Percentiles rank a stretch among this genome's conserved stretches.
Conservation (phyloP, 345 rosid genomes). For the Aethionema arabicum region DNA sequence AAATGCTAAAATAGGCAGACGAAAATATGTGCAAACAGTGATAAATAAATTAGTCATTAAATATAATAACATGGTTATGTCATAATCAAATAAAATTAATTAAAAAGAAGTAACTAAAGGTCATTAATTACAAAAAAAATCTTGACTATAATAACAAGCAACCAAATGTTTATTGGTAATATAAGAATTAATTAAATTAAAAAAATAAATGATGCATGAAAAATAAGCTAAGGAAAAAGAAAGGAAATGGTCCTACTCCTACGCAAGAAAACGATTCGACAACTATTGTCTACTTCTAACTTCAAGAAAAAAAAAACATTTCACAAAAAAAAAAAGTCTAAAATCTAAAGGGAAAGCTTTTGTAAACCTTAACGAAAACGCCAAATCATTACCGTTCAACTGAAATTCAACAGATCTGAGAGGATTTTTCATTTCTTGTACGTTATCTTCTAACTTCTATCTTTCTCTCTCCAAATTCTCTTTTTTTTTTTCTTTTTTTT, state of each 20-base stretch:
- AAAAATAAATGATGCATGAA: conserved; percentile 21
- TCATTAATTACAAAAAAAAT: conserved; percentile 12
- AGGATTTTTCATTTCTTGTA: conserved; percentile 11
- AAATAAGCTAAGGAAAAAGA: conserved; percentile 21
- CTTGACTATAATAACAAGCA: conserved; percentile 17
- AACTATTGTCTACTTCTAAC: conserved; percentile 23
- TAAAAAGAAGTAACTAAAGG: conserved; percentile 15
- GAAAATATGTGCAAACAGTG: too few species aligned
- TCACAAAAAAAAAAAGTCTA: conserved; percentile 2
- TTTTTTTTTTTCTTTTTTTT: not conserved
- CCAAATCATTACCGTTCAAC: conserved; percentile 40
- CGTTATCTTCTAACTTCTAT: conserved; percentile 30
- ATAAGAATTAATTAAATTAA: too few species aligned
- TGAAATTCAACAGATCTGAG: conserved; percentile 22
- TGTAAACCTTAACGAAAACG: conserved; percentile 30
- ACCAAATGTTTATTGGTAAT: not conserved
- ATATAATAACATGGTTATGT: not conserved
- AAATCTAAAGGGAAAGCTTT: conserved; percentile 29
- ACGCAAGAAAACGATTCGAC: conserved; percentile 35
- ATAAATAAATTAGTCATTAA: not conserved
- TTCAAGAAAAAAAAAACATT: not conserved
- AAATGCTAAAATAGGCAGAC: too few species aligned
- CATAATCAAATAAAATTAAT: not conserved
- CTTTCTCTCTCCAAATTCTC: conserved; percentile 8
- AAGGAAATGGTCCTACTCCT: conserved; percentile 27